Evolutionary conservation across 176 grass and related monocot genomes (phyloP).

Genomic region (Paspalum vaginatum): DNA sequence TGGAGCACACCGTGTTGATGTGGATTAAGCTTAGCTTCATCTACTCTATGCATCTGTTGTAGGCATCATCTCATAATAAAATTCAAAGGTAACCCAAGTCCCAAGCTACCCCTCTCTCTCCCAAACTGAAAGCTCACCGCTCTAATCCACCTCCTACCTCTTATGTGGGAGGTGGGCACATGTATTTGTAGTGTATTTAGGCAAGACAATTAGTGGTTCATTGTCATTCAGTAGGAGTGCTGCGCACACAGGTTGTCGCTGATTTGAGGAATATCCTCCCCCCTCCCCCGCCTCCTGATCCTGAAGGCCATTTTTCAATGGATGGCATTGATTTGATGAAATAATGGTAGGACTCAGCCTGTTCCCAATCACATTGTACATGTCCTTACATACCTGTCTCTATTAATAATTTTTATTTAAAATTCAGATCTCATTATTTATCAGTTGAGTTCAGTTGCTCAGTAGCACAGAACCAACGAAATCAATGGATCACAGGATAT

Average conservation of each 20-base stretch:
- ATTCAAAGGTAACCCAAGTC: too few species aligned
- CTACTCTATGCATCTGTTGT: neutral
- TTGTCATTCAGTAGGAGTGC: too few species aligned
- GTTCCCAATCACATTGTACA: neutral
- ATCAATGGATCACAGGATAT: neutral
- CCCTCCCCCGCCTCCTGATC: too few species aligned
- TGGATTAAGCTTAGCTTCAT: constrained; percentile 1
- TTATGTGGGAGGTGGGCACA: neutral
- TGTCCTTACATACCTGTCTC: neutral
- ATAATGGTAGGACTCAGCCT: too few species aligned
- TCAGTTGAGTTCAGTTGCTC: neutral
- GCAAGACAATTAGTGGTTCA: neutral
- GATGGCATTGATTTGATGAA: neutral
- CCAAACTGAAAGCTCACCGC: neutral
- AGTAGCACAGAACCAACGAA: constrained; percentile 12
- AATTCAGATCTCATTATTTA: constrained; percentile 1
- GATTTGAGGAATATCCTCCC: too few species aligned
- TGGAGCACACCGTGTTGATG: neutral
- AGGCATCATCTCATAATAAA: neutral
- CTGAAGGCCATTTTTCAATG: neutral
- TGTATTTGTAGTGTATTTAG: neutral
- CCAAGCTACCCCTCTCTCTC: too few species aligned
- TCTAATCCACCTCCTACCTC: neutral
- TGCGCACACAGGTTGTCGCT: too few species aligned
- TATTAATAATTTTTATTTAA: constrained; percentile 3